Evolutionary conservation across 2,329 filamentous ascomycete species (phyloP).

Genomic region (Cladophialophora carrionii): DNA sequence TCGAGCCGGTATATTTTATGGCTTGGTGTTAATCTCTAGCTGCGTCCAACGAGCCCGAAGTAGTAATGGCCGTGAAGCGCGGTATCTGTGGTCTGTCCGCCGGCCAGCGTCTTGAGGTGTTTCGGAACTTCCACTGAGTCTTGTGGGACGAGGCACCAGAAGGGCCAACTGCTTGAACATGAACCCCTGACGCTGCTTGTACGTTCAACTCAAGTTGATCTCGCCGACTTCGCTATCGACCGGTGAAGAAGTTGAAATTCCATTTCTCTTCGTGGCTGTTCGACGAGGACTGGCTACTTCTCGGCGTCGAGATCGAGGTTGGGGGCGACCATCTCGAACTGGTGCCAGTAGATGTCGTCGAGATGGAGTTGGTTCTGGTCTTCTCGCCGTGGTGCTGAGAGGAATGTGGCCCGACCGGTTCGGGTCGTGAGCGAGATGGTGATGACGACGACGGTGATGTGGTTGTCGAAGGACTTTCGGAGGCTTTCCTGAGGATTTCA

Average conservation of each 20-base stretch:
- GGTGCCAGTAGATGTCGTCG: constrained; percentile 8
- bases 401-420: not conserved
- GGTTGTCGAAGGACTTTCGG: not conserved
- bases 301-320: constrained; percentile 12
- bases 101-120: not conserved
- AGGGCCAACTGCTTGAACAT: too few relatives aligned
- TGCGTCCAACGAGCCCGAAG: not conserved
- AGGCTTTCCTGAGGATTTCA: constrained; percentile 12
- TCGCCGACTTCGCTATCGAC: constrained; percentile 1
- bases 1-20: not conserved
- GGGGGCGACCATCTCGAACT: constrained; percentile 16
- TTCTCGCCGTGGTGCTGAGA: not conserved
- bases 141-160: too few relatives aligned
- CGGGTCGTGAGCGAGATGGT: not conserved
- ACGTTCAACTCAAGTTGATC: not conserved
- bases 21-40: not conserved
- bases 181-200: not conserved
- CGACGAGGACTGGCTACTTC: constrained; percentile 21
- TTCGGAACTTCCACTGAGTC: not conserved
- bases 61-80: not conserved
- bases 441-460: not conserved
- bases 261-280: not conserved
- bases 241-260: constrained; percentile 13
- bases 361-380: constrained; percentile 16
- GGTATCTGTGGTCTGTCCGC: not conserved